Base-by-base conservation (phyloP, 192 early-diverging fungal genomes). In the Linnemannia exigua region DNA sequence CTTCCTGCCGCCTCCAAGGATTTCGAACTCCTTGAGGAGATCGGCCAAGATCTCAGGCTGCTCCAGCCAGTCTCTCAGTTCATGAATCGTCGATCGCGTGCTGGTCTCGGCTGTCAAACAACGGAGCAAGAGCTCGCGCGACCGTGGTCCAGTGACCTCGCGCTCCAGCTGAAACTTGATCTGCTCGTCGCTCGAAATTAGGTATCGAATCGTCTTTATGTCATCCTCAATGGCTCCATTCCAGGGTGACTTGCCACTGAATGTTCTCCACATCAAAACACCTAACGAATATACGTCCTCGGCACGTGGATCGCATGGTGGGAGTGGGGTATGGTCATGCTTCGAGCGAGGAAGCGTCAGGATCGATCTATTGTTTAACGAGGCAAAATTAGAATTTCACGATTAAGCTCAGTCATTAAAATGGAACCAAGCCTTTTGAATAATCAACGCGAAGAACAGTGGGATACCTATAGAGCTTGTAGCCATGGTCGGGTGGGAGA, bases 401-500 rank as follows among this genome's bases (percentile, higher is more conserved):
- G n/a, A n/a, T n/a, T n/a, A n/a, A n/a, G n/a, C n/a, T n/a, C n/a
- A n/a, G n/a, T n/a, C n/a, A n/a, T n/a, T n/a, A n/a, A n/a, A n/a
- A n/a, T n/a, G n/a, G n/a, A n/a, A n/a, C n/a, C n/a, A n/a, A 44
- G 41, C 9, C 9, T 44, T 44, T 9, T 44, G 5, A 28, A 16
- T n/a, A 19, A 8, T 44, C 46, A 33, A 2, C 41, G 20, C 11
- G 3, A 14, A 1, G 20, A 37, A 20, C 2, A 46, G 17, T 15
- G 16, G 12, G 17, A 66, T 80, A 86, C 83, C 83, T 79, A 35
- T 92, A 92, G 52, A 92, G 84, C 44, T 89, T 88, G 75, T 93
- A 93, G 5, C 91, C 91, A 70, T 93, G 91, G 79, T 92, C 91
- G 9, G 92, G 92, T 22, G 85, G 88, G 14, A 90, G 84, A 37